Evolutionary conservation across 352 stramenopile genomes (phyloP), one percentile per base, ranked within the genome.

Genomic region (Pilasporangium apinafurcum): DNA sequence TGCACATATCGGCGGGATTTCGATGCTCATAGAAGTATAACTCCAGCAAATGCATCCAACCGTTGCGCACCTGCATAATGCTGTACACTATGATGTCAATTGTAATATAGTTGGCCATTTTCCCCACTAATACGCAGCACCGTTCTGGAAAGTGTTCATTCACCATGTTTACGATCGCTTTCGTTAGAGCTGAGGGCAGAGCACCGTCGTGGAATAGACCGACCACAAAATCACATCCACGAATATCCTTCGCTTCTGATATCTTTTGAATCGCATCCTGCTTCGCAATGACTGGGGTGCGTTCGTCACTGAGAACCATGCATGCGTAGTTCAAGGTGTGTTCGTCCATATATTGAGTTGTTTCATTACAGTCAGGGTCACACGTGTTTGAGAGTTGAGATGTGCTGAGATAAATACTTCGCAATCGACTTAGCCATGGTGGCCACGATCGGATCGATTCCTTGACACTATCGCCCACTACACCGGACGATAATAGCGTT

Each of bases 1-100:
- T 60, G 29, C 62, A 75, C 26, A 87, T 49, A 27, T 82, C 57
- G 8, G 62, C 65, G 13, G 74, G 57, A 17, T 56, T 45, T 14
- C 53, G 47, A 12, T 53, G 71, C 20, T 83, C 57, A 30, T 53
- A 79, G 44, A 87, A 92, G 53, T 82, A 84, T 50, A 86, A 71
- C 41, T 93, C 81, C 25, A 90, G 45, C 21, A 89, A 72, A 49
- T 90, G 67, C 50, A 90, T 72, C 82, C 82, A 93, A 1, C 82
- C 82, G 28, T 86, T 87, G 33, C 65, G 74, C 22, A 90, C 78
- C 25, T 81, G 51, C 14, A 89, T 46, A 5, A 89, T 57, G 37
- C 67, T 84, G 49, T 91, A 88, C 13, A 82, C 60, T 31, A 83
- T 47, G 8, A 90, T 74, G 25, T 90, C 74, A 9, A 78, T 59